Evolutionary conservation across 306 rosid genomes (phyloP), one percentile per base, ranked within the genome.

Genomic region (Lithocarpus polystachyus): DNA sequence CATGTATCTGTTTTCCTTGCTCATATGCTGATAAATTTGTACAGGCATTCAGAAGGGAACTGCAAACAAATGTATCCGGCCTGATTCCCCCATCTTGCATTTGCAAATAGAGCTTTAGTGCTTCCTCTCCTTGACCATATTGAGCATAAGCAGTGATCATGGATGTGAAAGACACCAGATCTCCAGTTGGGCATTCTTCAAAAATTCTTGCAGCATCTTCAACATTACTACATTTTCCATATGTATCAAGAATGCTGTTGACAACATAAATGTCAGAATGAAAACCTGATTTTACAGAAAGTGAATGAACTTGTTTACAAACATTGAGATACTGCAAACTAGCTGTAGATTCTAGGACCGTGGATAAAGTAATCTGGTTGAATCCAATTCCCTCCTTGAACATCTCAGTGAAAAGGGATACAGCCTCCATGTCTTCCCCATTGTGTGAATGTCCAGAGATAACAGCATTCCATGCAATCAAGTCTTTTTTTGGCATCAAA

Each of bases 1-100:
- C 97, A 67, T 94, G 98, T 72, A 94, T 79, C 80, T 92, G 97
- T 85, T 91, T 94, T 65, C 97, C 98, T 81, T 91, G 97, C 73
- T 91, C 97, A 71, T 90, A 91, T 13, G 97, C 94, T 1, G 97
- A 92, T 48, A 94, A 80, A 82, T 87, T 89, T 24, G 97, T 92
- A 80, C 94, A 92, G 45, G 97, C 97, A 84, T 94, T 89, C 67
- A 92, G 84, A 79, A 94, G 97, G 70, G 97, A 92, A 80, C 97
- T 94, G 86, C 91, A 94, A 67, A 91, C 87, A 79, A 89, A 92
- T 17, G 97, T 69, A 81, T 94, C 97, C 0, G 91, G 87, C 76
- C 83, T 84, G 77, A 88, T 80, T n/a, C 80, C 85, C 56, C 70
- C 75, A 71, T 78, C 75, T 74, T 82, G 90, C 98, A 94, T 89